phyloP scores from a whole-genome alignment of 352 stramenopile species.

The Pythium aphanidermatum region DNA sequence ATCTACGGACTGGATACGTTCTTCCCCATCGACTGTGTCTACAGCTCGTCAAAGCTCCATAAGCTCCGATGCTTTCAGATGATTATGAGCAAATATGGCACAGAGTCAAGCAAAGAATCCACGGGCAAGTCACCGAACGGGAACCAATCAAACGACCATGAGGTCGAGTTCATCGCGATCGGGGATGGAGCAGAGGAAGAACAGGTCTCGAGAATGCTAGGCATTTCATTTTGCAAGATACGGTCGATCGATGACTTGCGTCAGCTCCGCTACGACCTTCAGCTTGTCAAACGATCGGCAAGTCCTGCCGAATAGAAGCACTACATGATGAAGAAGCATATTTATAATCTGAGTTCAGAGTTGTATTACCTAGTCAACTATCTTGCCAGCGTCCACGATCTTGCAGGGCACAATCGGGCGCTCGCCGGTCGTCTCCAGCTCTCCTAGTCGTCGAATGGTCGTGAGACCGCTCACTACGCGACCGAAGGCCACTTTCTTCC shows the following conservation, averaged over 20 bases:
- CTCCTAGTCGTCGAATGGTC: constrained; percentile 43
- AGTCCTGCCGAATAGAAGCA: constrained; percentile 9
- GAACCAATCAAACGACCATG: no score
- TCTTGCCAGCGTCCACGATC: constrained; percentile 59
- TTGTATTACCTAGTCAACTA: constrained; percentile 35
- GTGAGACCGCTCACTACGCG: constrained; percentile 59
- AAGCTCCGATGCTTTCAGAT: constrained; percentile 75
- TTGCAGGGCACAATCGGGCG: constrained; percentile 52
- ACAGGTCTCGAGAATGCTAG: constrained; percentile 56
- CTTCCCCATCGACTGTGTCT: constrained; percentile 71
- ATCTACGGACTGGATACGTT: constrained; percentile 74
- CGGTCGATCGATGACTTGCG: constrained; percentile 55
- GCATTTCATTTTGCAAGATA: constrained; percentile 73
- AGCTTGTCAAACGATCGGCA: constrained; percentile 31
- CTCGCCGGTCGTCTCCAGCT: constrained; percentile 45
- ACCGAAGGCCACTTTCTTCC: constrained; percentile 73
- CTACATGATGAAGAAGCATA: constrained; percentile 8
- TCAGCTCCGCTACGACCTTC: constrained; percentile 49
- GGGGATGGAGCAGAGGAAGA: constrained; percentile 77
- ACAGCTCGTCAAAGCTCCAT: constrained; percentile 72
- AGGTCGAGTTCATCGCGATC: constrained; percentile 69
- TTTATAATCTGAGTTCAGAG: no score
- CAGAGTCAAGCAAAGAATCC: background rate
- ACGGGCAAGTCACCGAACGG: background rate
- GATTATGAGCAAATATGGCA: constrained; percentile 51